A percentile compares a stretch with the other conserved stretches of the same genome.
Evolutionary conservation across 2,329 filamentous ascomycete genomes (phyloP).

Genomic region (Pezicula neosporulosa): DNA sequence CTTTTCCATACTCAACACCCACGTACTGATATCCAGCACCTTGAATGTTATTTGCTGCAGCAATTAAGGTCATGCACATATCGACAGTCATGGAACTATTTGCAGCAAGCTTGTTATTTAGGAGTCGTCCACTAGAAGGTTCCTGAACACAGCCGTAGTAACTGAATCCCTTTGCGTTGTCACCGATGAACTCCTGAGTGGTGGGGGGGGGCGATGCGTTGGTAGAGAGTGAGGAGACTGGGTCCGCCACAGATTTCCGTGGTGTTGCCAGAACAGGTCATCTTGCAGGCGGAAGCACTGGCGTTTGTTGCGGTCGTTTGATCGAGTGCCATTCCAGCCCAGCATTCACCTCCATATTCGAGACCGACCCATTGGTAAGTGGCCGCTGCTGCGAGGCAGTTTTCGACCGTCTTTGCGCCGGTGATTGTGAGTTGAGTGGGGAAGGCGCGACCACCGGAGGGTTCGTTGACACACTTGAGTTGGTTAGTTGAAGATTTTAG

Average conservation of each 20-base stretch:
- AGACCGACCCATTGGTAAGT: not conserved
- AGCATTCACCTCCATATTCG: conserved; percentile 3
- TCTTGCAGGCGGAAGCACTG: not conserved
- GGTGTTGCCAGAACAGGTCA: not conserved
- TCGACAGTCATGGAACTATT: conserved; percentile 1
- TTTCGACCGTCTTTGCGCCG: not conserved
- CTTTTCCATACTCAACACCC: conserved; percentile 5
- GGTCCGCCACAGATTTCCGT: not conserved
- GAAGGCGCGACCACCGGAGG: not conserved
- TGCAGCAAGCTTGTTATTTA: not conserved
- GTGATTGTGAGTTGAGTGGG: not conserved
- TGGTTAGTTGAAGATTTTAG: not conserved
- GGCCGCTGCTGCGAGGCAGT: not conserved
- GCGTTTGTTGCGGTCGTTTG: not conserved
- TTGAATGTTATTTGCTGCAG: not conserved
- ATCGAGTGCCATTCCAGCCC: not conserved
- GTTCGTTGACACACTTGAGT: conserved; percentile 2
- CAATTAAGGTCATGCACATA: not conserved
- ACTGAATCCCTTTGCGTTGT: not conserved
- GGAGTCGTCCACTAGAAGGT: not conserved
- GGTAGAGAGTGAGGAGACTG: not conserved
- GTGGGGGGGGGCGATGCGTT: not conserved
- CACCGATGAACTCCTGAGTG: not conserved
- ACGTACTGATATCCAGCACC: conserved; percentile 4
- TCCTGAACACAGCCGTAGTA: not conserved